These are phyloP conservation scores for Starmera stellimalicola DNA, from an alignment of 1,139 yeast species.

Conservation along the genomic window DNA sequence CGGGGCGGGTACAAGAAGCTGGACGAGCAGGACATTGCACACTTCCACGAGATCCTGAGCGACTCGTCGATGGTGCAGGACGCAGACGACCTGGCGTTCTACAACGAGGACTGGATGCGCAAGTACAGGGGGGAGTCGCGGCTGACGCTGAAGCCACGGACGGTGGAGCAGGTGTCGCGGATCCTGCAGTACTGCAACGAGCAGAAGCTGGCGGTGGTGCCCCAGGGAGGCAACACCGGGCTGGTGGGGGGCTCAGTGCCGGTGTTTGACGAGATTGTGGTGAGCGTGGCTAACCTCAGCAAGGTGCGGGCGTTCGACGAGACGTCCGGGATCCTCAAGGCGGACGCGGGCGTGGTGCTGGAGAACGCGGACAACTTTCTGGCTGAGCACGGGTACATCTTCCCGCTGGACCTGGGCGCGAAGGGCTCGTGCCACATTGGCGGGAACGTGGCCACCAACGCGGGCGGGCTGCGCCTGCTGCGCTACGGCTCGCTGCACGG, in stretches of 20 bases:
- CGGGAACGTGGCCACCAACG: slow-evolving; percentile 92
- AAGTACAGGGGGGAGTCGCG: slow-evolving; percentile 84
- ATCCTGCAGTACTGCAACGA: slow-evolving; percentile 80
- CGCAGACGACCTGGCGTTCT: slow-evolving; percentile 56
- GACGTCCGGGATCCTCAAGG: slow-evolving; percentile 76
- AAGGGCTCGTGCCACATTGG: slow-evolving; percentile 97
- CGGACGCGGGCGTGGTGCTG: slow-evolving; percentile 85
- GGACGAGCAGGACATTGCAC: slow-evolving; percentile 46
- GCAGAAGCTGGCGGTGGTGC: slow-evolving; percentile 73
- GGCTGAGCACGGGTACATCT: slow-evolving; percentile 75
- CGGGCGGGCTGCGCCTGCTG: slow-evolving; percentile 85
- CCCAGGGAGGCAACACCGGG: slow-evolving; percentile 97
- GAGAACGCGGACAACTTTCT: slow-evolving; percentile 78
- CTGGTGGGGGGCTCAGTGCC: slow-evolving; percentile 94
- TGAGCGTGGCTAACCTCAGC: slow-evolving; percentile 65
- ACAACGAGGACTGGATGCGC: slow-evolving; percentile 94
- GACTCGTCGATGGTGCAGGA: slow-evolving; percentile 38
- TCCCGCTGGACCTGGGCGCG: slow-evolving; percentile 94
- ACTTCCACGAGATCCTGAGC: slow-evolving; percentile 49
- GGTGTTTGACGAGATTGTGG: slow-evolving; percentile 79
- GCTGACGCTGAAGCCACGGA: slow-evolving; percentile 76
- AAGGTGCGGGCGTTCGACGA: slow-evolving; percentile 73
- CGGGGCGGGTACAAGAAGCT: slow-evolving; percentile 38
- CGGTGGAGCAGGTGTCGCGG: slow-evolving; percentile 67
- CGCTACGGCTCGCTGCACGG: slow-evolving; percentile 94